Base-by-base conservation (phyloP, 345 rosid genomes). In the Acer negundo region DNA sequence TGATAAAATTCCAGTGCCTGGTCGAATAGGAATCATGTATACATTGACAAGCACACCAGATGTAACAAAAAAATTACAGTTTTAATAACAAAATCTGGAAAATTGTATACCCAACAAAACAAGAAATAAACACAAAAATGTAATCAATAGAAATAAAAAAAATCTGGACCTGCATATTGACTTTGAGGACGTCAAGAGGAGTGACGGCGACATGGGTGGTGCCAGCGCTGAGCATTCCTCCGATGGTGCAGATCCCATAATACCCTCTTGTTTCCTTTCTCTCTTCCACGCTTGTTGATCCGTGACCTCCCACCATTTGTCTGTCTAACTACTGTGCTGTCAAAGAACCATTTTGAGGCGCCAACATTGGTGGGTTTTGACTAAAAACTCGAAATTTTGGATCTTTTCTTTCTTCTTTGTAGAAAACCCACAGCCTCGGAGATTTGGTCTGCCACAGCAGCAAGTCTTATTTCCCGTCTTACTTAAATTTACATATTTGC, bases 171-270 rank as follows among this genome's bases (percentile, higher is more conserved):
- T 89, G 93, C 93, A 91, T 89, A 76, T 87, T 88, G 74, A 89
- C 93, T 84, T 91, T 88, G 59, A 91, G 79, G 65, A 91, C 92
- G 82, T 90, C 92, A 56, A 90, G 91, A 82, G 96, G 96, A 22
- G 92, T 90, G 3, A 85, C 72, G 56, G 81, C 91, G 9, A 88
- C 81, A 83, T 88, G 93, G 22, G 91, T 82, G 7, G 90, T 85
- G 78, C 91, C 93, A 1, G 96, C 91, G 79, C 93, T 90, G 70
- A 91, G 81, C 87, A 90, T 89, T 70, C 93, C 93, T 79, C 88
- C 87, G 67, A 81, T 61, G 13, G 89, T 83, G 61, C 93, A 91
- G 65, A 91, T 69, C 11, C 86, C 64, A 61, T 85, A 90, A 49
- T 83, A 87, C 67, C 88, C 80, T 79, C 10, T 70, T 47, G 44